Conservation (phyloP, 2,329 filamentous ascomycete genomes). For the Drechslerella coelobrocha region DNA sequence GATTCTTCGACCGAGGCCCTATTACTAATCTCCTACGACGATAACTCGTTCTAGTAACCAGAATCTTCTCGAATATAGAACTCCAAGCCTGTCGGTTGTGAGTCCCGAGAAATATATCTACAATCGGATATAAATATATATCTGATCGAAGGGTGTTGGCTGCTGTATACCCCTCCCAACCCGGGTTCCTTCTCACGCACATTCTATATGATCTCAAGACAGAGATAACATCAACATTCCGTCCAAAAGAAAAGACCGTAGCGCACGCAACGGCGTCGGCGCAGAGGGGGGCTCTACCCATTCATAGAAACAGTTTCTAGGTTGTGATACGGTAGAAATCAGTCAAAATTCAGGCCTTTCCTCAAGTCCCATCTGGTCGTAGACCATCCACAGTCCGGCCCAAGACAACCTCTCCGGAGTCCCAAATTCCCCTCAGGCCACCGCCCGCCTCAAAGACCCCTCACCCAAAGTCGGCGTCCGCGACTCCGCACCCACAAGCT, state of each 20-base stretch:
- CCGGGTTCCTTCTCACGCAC: conserved; percentile 8
- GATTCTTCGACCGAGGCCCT: conserved; percentile 29
- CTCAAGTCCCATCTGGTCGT: conserved; percentile 47
- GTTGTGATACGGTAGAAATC: conserved; percentile 47
- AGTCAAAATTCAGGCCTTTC: conserved; percentile 51
- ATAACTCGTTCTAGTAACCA: conserved; percentile 38
- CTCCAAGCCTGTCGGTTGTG: background rate
- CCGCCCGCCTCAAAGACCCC: conserved; percentile 49
- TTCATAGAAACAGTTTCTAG: conserved; percentile 45
- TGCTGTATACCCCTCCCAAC: conserved; percentile 17
- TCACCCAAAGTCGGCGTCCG: conserved; percentile 50
- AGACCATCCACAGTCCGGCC: conserved; percentile 50
- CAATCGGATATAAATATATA: conserved; percentile 20
- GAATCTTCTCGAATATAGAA: conserved; percentile 38
- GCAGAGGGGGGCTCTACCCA: conserved; percentile 39
- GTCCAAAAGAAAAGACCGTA: conserved; percentile 23
- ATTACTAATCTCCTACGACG: conserved; percentile 27
- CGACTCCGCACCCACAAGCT: conserved; percentile 47
- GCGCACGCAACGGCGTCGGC: conserved; percentile 48
- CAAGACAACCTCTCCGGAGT: conserved; percentile 50
- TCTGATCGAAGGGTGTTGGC: conserved; percentile 23
- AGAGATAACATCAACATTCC: conserved; percentile 41
- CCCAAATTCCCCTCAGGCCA: conserved; percentile 46
- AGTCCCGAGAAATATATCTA: conserved; percentile 3
- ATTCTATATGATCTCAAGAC: conserved; percentile 40